Evolutionary conservation across 1,139 yeast genomes (phyloP).

Genomic region (Candida smagusa): DNA sequence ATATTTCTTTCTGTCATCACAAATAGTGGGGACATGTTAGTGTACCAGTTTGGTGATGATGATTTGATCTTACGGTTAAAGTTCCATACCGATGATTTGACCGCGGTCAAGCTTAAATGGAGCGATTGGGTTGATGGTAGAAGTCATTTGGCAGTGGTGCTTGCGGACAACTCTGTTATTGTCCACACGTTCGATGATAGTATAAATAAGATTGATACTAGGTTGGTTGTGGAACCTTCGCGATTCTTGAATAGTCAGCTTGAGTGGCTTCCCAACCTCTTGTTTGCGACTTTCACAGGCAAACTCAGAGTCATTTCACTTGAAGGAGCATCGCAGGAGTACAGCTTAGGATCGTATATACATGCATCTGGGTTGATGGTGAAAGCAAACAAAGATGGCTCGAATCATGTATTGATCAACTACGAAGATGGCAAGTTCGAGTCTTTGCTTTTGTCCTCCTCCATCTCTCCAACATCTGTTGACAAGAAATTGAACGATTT

Average conservation of each 20-base stretch:
- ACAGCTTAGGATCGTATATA: constrained; percentile 3
- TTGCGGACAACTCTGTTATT: constrained; percentile 19
- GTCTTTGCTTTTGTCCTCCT: constrained; percentile 12
- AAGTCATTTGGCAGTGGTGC: constrained; percentile 13
- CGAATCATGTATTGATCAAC: constrained; percentile 12
- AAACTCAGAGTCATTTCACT: constrained; percentile 3
- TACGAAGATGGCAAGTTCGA: constrained; percentile 32
- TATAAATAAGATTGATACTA: not conserved
- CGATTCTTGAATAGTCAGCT: constrained; percentile 6
- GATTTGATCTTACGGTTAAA: not conserved
- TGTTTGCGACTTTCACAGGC: constrained; percentile 7
- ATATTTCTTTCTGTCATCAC: constrained; percentile 16
- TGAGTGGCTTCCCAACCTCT: constrained; percentile 2
- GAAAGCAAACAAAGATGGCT: not conserved
- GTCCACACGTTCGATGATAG: constrained; percentile 7
- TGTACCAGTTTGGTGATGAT: constrained; percentile 16
- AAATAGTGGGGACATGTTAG: constrained; percentile 16
- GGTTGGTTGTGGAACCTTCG: not conserved
- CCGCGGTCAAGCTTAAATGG: constrained; percentile 21
- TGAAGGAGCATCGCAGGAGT: not conserved
- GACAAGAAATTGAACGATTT: constrained; percentile 14
- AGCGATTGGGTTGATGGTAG: constrained; percentile 17
- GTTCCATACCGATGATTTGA: constrained; percentile 6
- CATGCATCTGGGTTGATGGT: constrained; percentile 6
- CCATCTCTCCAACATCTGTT: not conserved